A percentile compares a stretch with the other conserved stretches of the same genome.
phyloP scores from a whole-genome alignment of 2,329 filamentous ascomycete genomes.

The Clonostachys byssicola region DNA sequence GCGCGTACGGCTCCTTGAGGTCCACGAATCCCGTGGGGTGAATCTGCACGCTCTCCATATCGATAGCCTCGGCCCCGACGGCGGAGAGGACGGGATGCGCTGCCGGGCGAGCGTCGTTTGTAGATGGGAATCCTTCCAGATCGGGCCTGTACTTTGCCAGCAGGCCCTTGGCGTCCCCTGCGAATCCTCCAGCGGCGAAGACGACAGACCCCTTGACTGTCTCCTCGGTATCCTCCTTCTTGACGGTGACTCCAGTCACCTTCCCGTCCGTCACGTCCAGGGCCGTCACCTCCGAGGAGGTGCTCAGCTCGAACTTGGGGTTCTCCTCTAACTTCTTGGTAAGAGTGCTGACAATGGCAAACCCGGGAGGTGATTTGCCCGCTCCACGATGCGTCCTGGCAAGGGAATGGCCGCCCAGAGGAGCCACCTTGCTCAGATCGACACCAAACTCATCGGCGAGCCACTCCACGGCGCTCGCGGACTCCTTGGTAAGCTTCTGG shows the following conservation, averaged over 20 bases:
- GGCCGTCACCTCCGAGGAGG: neutral
- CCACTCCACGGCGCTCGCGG: conserved; percentile 48
- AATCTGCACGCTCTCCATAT: conserved; percentile 56
- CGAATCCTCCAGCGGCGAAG: conserved; percentile 59
- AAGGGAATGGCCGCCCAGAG: conserved; percentile 54
- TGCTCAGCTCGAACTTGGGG: neutral
- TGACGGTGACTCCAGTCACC: neutral
- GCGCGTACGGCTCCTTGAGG: conserved; percentile 32
- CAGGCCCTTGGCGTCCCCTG: conserved; percentile 54
- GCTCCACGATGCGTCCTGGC: neutral
- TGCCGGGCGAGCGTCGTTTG: conserved; percentile 55
- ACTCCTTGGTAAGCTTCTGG: conserved; percentile 38
- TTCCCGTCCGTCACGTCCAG: neutral
- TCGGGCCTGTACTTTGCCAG: conserved; percentile 54
- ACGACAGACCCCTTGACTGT: conserved; percentile 43
- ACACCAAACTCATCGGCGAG: conserved; percentile 52
- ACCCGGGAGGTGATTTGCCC: neutral
- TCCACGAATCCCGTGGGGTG: conserved; percentile 64
- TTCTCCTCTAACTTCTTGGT: neutral
- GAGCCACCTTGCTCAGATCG: conserved; percentile 53
- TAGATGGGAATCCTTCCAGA: conserved; percentile 54
- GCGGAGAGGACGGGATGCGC: conserved; percentile 38
- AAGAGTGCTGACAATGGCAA: neutral
- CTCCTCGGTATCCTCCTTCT: neutral
- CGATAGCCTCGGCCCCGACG: conserved; percentile 36